Percentiles rank a stretch among this genome's conserved stretches.
These are phyloP conservation scores for Cytospora piceae DNA, from an alignment of 2,329 filamentous ascomycete genomes.

Conservation along the genomic window DNA sequence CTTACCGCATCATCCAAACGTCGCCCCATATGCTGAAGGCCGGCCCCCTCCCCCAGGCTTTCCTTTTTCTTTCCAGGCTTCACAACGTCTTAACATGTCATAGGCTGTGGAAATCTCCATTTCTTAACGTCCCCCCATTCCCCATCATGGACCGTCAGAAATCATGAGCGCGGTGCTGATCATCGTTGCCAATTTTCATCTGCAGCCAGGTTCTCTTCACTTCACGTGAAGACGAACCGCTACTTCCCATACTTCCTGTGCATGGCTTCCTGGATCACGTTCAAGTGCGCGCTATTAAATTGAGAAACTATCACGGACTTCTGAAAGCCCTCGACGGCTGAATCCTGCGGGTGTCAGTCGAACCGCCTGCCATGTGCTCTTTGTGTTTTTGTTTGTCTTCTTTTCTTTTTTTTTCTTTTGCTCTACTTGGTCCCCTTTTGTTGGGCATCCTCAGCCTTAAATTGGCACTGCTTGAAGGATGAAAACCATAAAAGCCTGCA, in stretches of 20 bases:
- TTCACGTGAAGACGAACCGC: neutral
- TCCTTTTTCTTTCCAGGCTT: too few relatives aligned
- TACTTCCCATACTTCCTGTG: too few relatives aligned
- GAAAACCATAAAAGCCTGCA: neutral
- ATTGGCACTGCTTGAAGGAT: conserved; percentile 15
- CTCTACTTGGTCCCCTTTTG: neutral
- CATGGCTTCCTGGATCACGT: neutral
- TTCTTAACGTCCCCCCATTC: conserved; percentile 5
- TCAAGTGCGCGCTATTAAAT: neutral
- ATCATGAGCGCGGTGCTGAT: conserved; percentile 6
- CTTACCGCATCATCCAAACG: neutral
- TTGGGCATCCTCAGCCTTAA: neutral
- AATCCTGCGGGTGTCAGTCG: conserved; percentile 1
- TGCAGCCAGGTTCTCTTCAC: neutral
- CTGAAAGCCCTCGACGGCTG: conserved; percentile 13
- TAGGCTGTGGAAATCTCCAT: neutral
- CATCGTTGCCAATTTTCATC: neutral
- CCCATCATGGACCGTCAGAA: conserved; percentile 2
- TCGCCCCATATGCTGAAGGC: neutral
- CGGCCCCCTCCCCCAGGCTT: too few relatives aligned
- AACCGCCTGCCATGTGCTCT: conserved; percentile 9
- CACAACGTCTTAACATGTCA: too few relatives aligned
- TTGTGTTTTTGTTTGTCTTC: too few relatives aligned
- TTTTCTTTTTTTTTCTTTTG: neutral
- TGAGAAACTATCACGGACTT: neutral